phyloP scores from a whole-genome alignment of 345 rosid genomes.

The Schrenkiella parvula region DNA sequence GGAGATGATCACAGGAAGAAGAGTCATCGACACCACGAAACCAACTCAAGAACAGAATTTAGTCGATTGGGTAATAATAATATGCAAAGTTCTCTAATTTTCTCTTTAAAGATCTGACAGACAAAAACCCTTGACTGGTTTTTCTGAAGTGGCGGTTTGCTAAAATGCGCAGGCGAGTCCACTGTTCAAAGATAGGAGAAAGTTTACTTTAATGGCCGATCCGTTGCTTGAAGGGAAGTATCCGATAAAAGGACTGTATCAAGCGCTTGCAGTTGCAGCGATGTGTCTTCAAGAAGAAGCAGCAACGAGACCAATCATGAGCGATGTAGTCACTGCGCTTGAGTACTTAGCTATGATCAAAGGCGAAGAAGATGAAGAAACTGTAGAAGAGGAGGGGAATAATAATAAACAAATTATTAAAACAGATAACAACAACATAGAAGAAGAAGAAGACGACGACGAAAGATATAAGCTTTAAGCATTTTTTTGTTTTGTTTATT shows the following conservation, averaged over 20 bases:
- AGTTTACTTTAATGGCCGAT: conserved; percentile 64
- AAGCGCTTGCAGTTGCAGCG: conserved; percentile 80
- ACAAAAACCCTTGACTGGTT: not conserved
- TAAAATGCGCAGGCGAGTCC: conserved; percentile 59
- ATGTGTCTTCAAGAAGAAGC: conserved; percentile 89
- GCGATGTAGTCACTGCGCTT: conserved; percentile 76
- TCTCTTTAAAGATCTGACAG: not conserved
- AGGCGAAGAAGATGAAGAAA: conserved; percentile 19
- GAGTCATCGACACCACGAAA: conserved; percentile 68
- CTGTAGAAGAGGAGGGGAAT: not conserved
- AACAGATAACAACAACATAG: not conserved
- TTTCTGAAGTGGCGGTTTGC: not conserved
- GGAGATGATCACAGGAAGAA: conserved; percentile 76
- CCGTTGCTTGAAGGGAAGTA: conserved; percentile 59
- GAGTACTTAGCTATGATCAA: conserved; percentile 47
- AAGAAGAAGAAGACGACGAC: conserved; percentile 3
- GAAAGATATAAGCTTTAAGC: conserved; percentile 17
- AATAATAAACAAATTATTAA: not conserved
- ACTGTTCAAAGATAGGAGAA: conserved; percentile 57
- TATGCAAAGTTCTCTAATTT: not conserved
- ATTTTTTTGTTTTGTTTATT: not conserved
- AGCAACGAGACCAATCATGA: conserved; percentile 57
- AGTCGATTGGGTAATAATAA: conserved; percentile 54
- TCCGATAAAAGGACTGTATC: conserved; percentile 57
- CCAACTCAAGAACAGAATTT: conserved; percentile 64